Base-by-base conservation (phyloP, 73 alveolate genomes). In the Uronychia setigera region DNA sequence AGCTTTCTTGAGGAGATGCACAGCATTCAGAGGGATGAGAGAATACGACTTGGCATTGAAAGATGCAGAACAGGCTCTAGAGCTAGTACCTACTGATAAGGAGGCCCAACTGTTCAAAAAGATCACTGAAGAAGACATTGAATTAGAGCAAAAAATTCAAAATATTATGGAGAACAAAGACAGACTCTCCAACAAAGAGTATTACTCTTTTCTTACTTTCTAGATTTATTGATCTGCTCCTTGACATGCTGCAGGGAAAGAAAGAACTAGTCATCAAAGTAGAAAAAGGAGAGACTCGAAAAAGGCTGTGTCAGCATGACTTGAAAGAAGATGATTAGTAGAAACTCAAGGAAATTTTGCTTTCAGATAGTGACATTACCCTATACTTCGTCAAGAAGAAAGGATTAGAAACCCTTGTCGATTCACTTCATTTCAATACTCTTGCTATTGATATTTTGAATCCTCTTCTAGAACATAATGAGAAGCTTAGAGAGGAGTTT, bases 1-100 rank as follows among this genome's bases (percentile, higher is more conserved):
- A 87, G 99, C 99, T 9, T 94, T 97, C 79, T 81, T 92, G 31
- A 95, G 99, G 94, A 96, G 99, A 93, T 96, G 98, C 74, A 82
- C 80, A 78, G 99, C 99, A 19, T 93, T 89, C 58, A 92, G 98
- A 88, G 95, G 94, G 28, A 82, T 83, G 59, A 94, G 94, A 83
- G 97, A 95, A 76, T 98, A 93, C 78, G 91, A 78, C 57, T 89
- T 87, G 31, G 99, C 99, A 1, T 76, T 95, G 84, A 94, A 93
- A 26, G 99, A 97, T 85, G 84, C 95, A 31, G 95, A 92, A 82
- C 88, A 98, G 87, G 99, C 99, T 0, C 57, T 90, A 31, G 93
- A 92, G 59, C 81, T 96, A 1, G 32, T 58, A 57, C 95, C 95
- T 31, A 91, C 77, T 9, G 98, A 94, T 58, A 92, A 94, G 57